Conservation (phyloP, 768 basidiomycete genomes). For the Amanita polypyramis region DNA sequence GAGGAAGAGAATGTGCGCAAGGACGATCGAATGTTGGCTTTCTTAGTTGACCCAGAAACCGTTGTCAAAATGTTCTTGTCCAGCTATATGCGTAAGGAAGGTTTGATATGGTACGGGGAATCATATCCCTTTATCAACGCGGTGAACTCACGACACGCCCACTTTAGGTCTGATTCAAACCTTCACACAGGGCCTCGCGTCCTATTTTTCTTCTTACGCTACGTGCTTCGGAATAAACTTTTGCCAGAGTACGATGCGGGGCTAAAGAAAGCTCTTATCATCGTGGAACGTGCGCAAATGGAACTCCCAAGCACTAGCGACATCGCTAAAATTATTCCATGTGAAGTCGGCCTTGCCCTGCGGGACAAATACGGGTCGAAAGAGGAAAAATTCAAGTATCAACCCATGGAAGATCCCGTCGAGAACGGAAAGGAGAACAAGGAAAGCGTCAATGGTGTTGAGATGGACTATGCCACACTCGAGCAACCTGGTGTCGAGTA, state of each 20-base stretch:
- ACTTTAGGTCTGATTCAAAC: constrained; percentile 29
- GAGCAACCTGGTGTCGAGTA: constrained; percentile 4
- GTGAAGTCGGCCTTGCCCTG: constrained; percentile 7
- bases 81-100: constrained; percentile 55
- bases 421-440: constrained; percentile 31
- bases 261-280: constrained; percentile 5
- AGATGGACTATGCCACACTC: neutral
- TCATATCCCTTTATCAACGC: neutral
- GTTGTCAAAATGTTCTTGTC: constrained; percentile 58
- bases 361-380: constrained; percentile 9
- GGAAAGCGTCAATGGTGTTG: neutral
- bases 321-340: constrained; percentile 9
- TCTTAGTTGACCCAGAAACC: constrained; percentile 53
- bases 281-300: constrained; percentile 7
- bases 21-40: constrained; percentile 36
- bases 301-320: constrained; percentile 9
- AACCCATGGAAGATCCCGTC: neutral
- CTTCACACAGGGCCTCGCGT: constrained; percentile 31
- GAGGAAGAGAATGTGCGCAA: constrained; percentile 25
- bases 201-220: constrained; percentile 34
- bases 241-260: constrained; percentile 19
- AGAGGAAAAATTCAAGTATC: constrained; percentile 5
- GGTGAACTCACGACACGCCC: neutral
- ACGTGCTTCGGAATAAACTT: constrained; percentile 31
- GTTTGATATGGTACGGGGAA: constrained; percentile 47